Evolutionary conservation across 805 yeast species (phyloP), one percentile per base, ranked within the genome.

Genomic region (Blastobotrys americana): DNA sequence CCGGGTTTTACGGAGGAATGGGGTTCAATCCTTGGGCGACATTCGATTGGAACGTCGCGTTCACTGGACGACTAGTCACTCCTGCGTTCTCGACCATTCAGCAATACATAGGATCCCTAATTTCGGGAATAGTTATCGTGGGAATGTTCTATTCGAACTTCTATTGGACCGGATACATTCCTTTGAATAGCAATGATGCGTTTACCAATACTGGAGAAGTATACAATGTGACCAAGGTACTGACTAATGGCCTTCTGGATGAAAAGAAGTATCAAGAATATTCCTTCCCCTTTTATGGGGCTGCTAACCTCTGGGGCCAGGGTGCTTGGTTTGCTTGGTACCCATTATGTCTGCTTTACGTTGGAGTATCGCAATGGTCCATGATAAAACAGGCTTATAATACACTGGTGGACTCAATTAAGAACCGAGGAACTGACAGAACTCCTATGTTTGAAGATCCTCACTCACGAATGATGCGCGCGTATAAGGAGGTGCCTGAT

Each of bases 271-370:
- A 77, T 56, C 56, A 64, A 42, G 47, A 65, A 28, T 69, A 73
- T 48, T 77, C 80, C 0, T 80, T 78, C 4, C 80, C 82, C 5
- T 77, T 71, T 55, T 76, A 72, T 55, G 56, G 73, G 25, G 80
- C 81, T 3, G 80, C 78, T 0, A 71, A 70, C 54, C 62, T 76
- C 46, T 74, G 74, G 10, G 54, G 66, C 10, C 73, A 75, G 51
- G 80, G 81, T 2, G 74, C 79, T 1, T 67, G 64, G 51, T 76
- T 74, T 54, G 70, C 72, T 28, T 55, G 72, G 39, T 75, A 75
- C 52, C 77, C 80, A 2, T 71, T 73, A 55, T 71, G 75, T n/a
- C 67, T 77, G 18, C 53, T 72, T 2, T 76, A 74, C 49, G 68
- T 74, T 27, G 37, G 48, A 4, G 20, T 40, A 3, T 8, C 17